phyloP scores from a whole-genome alignment of 1,284 basidiomycete species.

The Leccinum huronense region DNA sequence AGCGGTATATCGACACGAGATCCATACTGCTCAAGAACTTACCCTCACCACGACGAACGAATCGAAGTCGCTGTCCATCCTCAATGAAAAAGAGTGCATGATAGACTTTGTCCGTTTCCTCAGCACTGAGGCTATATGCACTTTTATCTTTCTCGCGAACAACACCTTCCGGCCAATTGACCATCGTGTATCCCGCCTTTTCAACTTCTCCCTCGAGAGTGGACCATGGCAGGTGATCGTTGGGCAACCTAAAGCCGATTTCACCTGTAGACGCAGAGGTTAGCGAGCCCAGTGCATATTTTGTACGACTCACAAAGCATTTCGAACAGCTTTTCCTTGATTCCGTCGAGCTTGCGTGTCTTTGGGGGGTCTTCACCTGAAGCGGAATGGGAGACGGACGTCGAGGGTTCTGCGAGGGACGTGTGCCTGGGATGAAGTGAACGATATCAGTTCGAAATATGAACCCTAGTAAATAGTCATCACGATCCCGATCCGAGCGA shows the following conservation, averaged over 20 bases:
- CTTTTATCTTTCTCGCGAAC: constrained; percentile 4
- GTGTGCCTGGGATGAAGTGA: neutral
- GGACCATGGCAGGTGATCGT: constrained; percentile 10
- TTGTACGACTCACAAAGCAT: constrained; percentile 14
- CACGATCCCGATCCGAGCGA: neutral
- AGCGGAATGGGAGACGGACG: neutral
- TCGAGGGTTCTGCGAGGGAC: neutral
- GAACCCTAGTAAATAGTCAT: neutral
- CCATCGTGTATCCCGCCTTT: constrained; percentile 4
- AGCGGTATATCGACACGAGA: too few species aligned
- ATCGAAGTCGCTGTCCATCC: constrained; percentile 1
- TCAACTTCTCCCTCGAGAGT: constrained; percentile 4
- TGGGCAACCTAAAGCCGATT: neutral
- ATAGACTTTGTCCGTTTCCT: constrained; percentile 4
- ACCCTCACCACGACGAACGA: neutral
- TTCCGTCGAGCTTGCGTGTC: neutral
- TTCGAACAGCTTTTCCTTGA: neutral
- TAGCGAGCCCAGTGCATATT: neutral
- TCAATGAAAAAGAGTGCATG: neutral
- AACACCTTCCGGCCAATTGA: constrained; percentile 9
- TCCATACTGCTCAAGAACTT: neutral
- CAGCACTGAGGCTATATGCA: neutral
- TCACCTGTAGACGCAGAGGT: neutral
- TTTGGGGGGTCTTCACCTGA: neutral
- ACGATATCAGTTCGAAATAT: neutral